phyloP scores from a whole-genome alignment of 202 grass and related monocot species.

The Setaria viridis region DNA sequence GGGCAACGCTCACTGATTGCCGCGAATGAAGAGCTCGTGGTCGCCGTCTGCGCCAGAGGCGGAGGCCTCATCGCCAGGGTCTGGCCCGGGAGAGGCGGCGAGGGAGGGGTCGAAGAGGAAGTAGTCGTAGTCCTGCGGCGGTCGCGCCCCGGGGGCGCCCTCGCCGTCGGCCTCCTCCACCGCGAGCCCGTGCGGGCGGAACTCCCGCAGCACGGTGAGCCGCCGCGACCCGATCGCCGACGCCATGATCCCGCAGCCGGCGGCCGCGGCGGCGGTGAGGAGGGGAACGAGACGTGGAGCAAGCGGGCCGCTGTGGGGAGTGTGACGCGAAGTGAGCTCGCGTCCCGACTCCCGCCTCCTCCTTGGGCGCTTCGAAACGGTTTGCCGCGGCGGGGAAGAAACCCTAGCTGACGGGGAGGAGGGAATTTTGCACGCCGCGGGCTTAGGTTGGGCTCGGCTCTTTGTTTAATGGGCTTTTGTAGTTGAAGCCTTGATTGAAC shows the following conservation, averaged over 20 bases:
- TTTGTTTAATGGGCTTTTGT: not conserved
- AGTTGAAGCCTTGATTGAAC: not conserved
- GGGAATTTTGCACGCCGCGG: not conserved
- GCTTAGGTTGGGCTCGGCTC: not conserved
- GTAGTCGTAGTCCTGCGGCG: constrained; percentile 69
- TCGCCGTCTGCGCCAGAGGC: constrained; percentile 62
- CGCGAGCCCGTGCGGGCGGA: constrained; percentile 74
- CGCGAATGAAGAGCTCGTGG: constrained; percentile 96
- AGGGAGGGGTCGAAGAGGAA: constrained; percentile 77
- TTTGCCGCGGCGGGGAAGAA: constrained; percentile 38
- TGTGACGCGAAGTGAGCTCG: not conserved
- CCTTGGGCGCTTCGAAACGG: constrained; percentile 23
- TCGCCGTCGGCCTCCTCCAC: constrained; percentile 76
- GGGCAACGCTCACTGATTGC: constrained; percentile 58
- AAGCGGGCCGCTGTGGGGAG: not conserved
- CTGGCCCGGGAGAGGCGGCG: constrained; percentile 47
- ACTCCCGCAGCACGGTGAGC: constrained; percentile 82
- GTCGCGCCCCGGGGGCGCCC: constrained; percentile 33
- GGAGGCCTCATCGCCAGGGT: constrained; percentile 38
- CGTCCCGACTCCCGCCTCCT: not conserved
- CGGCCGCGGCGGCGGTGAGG: not conserved
- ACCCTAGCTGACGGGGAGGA: constrained; percentile 33
- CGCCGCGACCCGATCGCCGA: constrained; percentile 62
- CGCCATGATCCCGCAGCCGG: constrained; percentile 26
- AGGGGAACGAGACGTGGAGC: not conserved